These are phyloP conservation scores for Glycyrrhiza uralensis DNA, from an alignment of 306 rosid species.

Conservation along the genomic window DNA sequence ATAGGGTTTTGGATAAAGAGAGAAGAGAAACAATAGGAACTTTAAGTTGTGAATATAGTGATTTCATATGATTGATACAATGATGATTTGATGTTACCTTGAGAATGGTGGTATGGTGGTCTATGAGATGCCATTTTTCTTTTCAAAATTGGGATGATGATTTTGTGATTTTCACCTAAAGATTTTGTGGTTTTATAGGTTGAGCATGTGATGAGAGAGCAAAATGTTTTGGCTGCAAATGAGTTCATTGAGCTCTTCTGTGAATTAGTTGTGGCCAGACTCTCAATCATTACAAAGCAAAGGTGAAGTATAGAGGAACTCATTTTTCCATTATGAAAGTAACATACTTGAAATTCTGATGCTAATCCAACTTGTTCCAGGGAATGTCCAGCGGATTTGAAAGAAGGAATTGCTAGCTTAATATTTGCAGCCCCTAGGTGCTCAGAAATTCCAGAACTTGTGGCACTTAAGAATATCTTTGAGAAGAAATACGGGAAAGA, in stretches of 20 bases:
- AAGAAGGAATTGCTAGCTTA: constrained; percentile 91
- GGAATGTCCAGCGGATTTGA: constrained; percentile 93
- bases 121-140: not conserved
- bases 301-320: constrained; percentile 41
- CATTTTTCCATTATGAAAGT: not conserved
- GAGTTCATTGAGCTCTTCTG: constrained; percentile 93
- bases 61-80: too few species aligned
- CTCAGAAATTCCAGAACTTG: constrained; percentile 91
- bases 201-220: constrained; percentile 97
- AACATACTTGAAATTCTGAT: constrained; percentile 27
- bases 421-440: constrained; percentile 93
- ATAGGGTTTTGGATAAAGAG: too few species aligned
- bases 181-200: constrained; percentile 49
- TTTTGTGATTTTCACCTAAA: not conserved
- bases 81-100: too few species aligned
- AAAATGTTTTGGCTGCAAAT: constrained; percentile 88
- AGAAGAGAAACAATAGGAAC: too few species aligned
- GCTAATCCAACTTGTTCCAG: constrained; percentile 38
- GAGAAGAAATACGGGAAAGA: constrained; percentile 95
- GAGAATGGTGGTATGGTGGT: not conserved
- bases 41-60: too few species aligned
- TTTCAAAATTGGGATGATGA: not conserved
- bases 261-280: constrained; percentile 78
- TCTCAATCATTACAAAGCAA: constrained; percentile 82
- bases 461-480: constrained; percentile 60